Evolutionary conservation across 768 basidiomycete species (phyloP), one percentile per base, ranked within the genome.

Genomic region (Dacryopinax primogenitus): DNA sequence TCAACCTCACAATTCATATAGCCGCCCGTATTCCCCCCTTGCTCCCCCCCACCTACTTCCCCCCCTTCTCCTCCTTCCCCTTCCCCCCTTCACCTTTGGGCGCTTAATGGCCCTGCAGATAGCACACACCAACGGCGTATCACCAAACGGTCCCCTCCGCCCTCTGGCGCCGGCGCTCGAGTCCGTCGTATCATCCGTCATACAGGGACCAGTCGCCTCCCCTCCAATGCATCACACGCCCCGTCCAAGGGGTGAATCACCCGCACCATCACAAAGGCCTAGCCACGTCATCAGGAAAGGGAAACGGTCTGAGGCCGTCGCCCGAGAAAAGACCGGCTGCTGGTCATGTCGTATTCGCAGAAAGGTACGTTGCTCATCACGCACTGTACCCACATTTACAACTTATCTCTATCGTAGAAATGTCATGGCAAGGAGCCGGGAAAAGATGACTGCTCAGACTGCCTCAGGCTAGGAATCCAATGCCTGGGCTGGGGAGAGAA

Each of bases 401-500:
- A 15, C 18, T 44, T 23, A 44, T 23, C 41, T 21, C 26, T 30
- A 11, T 32, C 51, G n/a, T 30, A 58, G 51, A 58, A 58, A 58
- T 58, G 51, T 21, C 51, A 58, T 30, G 51, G 51, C 23, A 58
- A 58, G 51, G 51, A 58, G 21, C 51, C 51, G 4, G 51, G 51
- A 4, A 58, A 11, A 30, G 51, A 58, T 18, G 51, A 28, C 26
- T 58, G 51, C 21, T 58, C 51, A 7, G 51, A 58, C 51, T 92
- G 90, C 73, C 80, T 83, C 66, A 86, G 90, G 62, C 79, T 92
- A 36, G 86, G 85, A 61, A 88, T 92, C 71, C 80, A 86, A 63
- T 92, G 90, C 75, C 78, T 92, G 2, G 90, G 90, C 13, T 92
- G 90, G 90, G 90, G 90, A 2, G 78, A 85, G 7, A 86, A 82